Base-by-base conservation (phyloP, 371 early-diverging fungal genomes). In the Mucor racemosus region DNA sequence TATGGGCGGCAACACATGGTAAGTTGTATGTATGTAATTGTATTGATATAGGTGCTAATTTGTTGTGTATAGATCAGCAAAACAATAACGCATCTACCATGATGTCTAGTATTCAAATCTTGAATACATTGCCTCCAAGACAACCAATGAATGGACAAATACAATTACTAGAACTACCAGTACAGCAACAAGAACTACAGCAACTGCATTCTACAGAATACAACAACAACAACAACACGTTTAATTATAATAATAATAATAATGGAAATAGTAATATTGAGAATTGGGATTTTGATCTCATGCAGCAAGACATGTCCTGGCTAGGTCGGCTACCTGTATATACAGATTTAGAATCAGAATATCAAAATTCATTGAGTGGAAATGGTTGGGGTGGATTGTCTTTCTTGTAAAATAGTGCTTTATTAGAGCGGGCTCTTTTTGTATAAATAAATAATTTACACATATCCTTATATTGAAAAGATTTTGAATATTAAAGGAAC, bases 261-360 rank as follows among this genome's bases (percentile, higher is more conserved):
- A 26, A 26, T 26, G 26, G 26, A 26, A 26, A 42, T 35, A 62
- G 46, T 38, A 56, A 36, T 63, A 66, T 9, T 56, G 38, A 19
- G 8, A n/a, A 56, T 19, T 73, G 69, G 70, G 70, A 73, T 5
- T 46, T 69, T 8, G 73, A 69, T 48, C 41, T 69, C 26, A 56
- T 56, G 57, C 69, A 69, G 48, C 53, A 53, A 31, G 73, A 73
- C 38, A 73, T 73, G 69, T 69, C 73, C 11, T 69, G 69, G 69
- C 58, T 73, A 33, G 70, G 69, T 15, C 73, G 73, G 17, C 48
- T 73, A 15, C 73, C 73, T 17, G 73, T 73, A n/a, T 73, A 69
- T 41, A 69, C 69, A 33, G 73, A 69, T 34, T 44, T 69, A 14
- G 70, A 69, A 44, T 69, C 73, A n/a, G 73, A 66, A 21, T 38